phyloP scores from a whole-genome alignment of 2,329 filamentous ascomycete genomes.

The Amauroascus niger region DNA sequence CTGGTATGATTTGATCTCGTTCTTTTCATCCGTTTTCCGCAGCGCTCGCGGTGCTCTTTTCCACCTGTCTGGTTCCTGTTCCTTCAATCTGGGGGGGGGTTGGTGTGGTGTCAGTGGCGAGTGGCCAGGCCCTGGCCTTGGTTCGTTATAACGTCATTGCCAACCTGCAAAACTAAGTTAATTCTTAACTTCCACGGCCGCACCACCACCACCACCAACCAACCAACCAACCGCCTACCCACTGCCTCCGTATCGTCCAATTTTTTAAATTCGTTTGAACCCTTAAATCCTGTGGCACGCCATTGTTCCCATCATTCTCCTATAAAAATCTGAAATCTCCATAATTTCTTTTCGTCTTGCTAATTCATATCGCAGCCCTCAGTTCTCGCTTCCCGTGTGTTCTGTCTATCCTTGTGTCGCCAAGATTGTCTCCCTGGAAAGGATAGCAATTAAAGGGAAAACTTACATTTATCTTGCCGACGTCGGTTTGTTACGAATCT shows the following conservation, averaged over 20 bases:
- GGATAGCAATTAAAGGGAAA: not conserved
- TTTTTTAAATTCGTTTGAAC: not conserved
- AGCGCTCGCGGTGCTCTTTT: not conserved
- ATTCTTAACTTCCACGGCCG: constrained; percentile 4
- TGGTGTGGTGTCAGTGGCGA: constrained; percentile 6
- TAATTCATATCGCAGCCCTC: not conserved
- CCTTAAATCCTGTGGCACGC: not conserved
- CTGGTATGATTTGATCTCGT: not conserved
- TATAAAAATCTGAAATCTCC: not conserved
- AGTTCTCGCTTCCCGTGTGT: not conserved
- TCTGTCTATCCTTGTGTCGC: not conserved
- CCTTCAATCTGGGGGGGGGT: not conserved
- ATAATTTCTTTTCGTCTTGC: not conserved
- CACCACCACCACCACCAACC: not conserved
- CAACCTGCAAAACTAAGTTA: not conserved
- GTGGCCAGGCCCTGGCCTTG: constrained; percentile 10
- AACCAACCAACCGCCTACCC: too few species aligned
- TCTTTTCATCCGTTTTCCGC: not conserved
- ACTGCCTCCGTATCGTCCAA: not conserved
- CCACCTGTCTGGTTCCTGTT: not conserved
- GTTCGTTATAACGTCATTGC: constrained; percentile 6
- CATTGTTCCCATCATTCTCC: not conserved
- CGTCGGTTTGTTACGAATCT: too few species aligned
- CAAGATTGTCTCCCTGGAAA: constrained; percentile 1
- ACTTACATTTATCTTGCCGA: not conserved